phyloP scores from a whole-genome alignment of 768 basidiomycete species.

The Hydnomerulius pinastri region DNA sequence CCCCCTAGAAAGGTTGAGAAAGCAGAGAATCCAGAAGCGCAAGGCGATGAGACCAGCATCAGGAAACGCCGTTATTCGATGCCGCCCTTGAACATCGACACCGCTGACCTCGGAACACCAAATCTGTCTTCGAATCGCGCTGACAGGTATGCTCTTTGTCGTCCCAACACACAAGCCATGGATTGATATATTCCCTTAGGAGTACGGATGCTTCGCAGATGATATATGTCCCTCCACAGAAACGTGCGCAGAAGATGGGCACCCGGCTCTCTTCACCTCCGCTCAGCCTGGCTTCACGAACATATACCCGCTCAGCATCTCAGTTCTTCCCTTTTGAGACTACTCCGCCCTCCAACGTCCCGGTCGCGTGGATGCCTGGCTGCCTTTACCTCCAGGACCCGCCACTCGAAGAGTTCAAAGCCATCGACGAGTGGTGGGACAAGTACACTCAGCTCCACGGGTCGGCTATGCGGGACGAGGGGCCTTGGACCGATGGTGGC shows the following conservation, averaged over 20 bases:
- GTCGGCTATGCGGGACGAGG: background rate
- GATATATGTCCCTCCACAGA: conserved; percentile 23
- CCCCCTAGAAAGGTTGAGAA: background rate
- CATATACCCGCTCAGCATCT: background rate
- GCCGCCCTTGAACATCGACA: background rate
- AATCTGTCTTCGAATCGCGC: background rate
- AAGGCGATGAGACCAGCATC: background rate
- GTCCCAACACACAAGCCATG: background rate
- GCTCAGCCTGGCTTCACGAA: background rate
- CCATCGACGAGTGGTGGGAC: conserved; percentile 13
- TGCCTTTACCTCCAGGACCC: conserved; percentile 14
- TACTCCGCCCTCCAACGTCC: conserved; percentile 8
- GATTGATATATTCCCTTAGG: background rate
- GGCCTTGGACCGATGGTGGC: background rate
- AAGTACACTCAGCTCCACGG: background rate
- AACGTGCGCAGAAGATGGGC: background rate
- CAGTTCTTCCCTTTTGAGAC: conserved; percentile 11
- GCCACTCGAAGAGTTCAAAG: conserved; percentile 8
- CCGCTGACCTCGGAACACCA: background rate
- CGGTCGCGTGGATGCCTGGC: conserved; percentile 13
- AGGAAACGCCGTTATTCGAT: conserved; percentile 9
- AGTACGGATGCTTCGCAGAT: conserved; percentile 4
- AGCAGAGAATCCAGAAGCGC: background rate
- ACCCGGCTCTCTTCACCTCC: background rate
- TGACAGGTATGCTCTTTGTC: background rate